These are phyloP conservation scores for Sporisorium scitamineum DNA, from an alignment of 1,284 basidiomycete species.

Conservation along the genomic window DNA sequence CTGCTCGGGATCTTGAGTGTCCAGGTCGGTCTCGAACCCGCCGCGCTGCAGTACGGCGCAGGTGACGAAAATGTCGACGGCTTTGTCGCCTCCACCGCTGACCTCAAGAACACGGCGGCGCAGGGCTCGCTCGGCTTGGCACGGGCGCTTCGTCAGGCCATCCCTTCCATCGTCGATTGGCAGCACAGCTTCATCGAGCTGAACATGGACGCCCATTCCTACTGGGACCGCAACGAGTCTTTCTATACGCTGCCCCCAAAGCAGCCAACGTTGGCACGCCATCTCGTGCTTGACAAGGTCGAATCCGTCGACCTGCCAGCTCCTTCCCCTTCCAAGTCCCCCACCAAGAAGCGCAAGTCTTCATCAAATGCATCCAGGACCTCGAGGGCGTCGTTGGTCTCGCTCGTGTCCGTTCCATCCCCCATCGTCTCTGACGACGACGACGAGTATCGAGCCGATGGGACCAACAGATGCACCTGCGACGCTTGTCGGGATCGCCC, in stretches of 20 bases:
- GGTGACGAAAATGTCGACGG: conserved; percentile 33
- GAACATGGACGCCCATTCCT: conserved; percentile 22
- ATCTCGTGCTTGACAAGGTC: conserved; percentile 32
- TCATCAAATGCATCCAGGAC: conserved; percentile 6
- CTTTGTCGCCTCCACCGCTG: conserved; percentile 31
- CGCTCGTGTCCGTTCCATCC: not conserved
- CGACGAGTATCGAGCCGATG: not conserved
- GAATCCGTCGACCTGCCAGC: conserved; percentile 29
- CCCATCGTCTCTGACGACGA: conserved; percentile 1
- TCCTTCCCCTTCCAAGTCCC: conserved; percentile 11
- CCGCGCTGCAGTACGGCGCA: conserved; percentile 38
- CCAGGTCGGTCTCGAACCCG: conserved; percentile 45
- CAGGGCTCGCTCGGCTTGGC: conserved; percentile 31
- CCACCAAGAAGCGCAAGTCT: conserved; percentile 34
- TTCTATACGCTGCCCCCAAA: conserved; percentile 42
- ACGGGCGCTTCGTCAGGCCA: conserved; percentile 22
- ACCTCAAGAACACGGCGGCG: conserved; percentile 31
- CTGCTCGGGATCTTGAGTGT: conserved; percentile 33
- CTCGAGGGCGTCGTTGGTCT: not conserved
- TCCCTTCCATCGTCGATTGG: conserved; percentile 46
- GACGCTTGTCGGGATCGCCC: not conserved
- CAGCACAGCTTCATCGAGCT: conserved; percentile 36
- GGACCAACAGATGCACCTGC: not conserved
- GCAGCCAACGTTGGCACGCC: conserved; percentile 33
- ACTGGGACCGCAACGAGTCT: conserved; percentile 46